phyloP scores from a whole-genome alignment of 1,284 basidiomycete genomes.

The Naganishia liquefaciens region DNA sequence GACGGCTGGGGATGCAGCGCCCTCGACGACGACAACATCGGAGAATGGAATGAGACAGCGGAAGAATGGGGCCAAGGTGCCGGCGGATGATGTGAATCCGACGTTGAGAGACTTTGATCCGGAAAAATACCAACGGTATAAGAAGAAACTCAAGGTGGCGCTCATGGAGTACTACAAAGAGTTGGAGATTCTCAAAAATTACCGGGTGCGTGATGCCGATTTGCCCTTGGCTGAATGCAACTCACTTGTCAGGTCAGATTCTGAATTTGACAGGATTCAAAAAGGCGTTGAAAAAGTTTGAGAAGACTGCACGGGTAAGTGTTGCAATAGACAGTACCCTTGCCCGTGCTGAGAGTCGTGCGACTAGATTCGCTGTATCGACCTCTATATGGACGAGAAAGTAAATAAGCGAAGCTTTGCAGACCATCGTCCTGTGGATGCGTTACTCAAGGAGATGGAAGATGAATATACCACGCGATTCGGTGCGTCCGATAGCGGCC shows the following conservation, averaged over 20 bases:
- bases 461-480: conserved; percentile 71
- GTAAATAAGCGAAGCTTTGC: conserved; percentile 58
- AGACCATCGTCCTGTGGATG: conserved; percentile 62
- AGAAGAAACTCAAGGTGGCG: conserved; percentile 77
- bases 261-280: conserved; percentile 87
- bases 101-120: conserved; percentile 59
- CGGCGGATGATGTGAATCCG: neutral
- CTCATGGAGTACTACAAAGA: conserved; percentile 82
- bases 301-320: conserved; percentile 73
- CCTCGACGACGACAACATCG: neutral
- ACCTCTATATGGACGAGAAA: conserved; percentile 73
- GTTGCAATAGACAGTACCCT: neutral
- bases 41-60: neutral
- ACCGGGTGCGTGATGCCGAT: conserved; percentile 63
- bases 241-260: conserved; percentile 57
- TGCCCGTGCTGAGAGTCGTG: too few species aligned
- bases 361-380: conserved; percentile 53
- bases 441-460: conserved; percentile 73
- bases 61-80: neutral
- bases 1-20: neutral
- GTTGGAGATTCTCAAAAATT: conserved; percentile 77
- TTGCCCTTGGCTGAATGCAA: neutral
- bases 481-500: conserved; percentile 57
- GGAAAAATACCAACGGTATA: conserved; percentile 77
- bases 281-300: conserved; percentile 91